A percentile compares a stretch with the other conserved stretches of the same genome.
phyloP scores from a whole-genome alignment of 805 yeast species.

The Candida adriatica region DNA sequence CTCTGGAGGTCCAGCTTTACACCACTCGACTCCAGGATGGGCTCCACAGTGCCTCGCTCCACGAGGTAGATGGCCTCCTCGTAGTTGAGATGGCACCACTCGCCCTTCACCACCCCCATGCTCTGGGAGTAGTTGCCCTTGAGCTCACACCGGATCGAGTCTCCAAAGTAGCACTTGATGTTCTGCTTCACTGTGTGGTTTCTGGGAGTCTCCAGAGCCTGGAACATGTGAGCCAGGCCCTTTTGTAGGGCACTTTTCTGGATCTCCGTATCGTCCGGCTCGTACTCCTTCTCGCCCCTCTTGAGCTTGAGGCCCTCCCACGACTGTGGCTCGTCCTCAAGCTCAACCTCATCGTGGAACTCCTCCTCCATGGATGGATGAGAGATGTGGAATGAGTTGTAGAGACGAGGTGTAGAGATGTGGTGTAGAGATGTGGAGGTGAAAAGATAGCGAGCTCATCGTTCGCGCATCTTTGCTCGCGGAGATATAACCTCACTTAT shows the following conservation, averaged over 20 bases:
- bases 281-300: slow-evolving; percentile 81
- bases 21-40: slow-evolving; percentile 20
- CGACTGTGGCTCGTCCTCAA: slow-evolving; percentile 43
- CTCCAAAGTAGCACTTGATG: slow-evolving; percentile 42
- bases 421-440: too few relatives aligned
- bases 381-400: not conserved
- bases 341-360: slow-evolving; percentile 5
- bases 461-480: too few relatives aligned
- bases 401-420: too few relatives aligned
- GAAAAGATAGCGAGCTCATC: too few relatives aligned
- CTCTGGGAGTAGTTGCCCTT: slow-evolving; percentile 70
- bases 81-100: slow-evolving; percentile 45
- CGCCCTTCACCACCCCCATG: slow-evolving; percentile 51
- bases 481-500: too few relatives aligned
- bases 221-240: slow-evolving; percentile 66
- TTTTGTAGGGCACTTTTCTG: slow-evolving; percentile 43
- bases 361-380: not conserved
- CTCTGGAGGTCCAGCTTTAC: slow-evolving; percentile 49
- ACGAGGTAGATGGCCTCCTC: slow-evolving; percentile 72
- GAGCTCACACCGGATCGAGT: slow-evolving; percentile 36
- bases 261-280: slow-evolving; percentile 63
- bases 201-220: slow-evolving; percentile 47
- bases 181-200: slow-evolving; percentile 42
- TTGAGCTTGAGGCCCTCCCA: slow-evolving; percentile 50
- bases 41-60: slow-evolving; percentile 67